These are phyloP conservation scores for Lactifluus subvellereus DNA, from an alignment of 768 basidiomycete genomes.

Conservation along the genomic window DNA sequence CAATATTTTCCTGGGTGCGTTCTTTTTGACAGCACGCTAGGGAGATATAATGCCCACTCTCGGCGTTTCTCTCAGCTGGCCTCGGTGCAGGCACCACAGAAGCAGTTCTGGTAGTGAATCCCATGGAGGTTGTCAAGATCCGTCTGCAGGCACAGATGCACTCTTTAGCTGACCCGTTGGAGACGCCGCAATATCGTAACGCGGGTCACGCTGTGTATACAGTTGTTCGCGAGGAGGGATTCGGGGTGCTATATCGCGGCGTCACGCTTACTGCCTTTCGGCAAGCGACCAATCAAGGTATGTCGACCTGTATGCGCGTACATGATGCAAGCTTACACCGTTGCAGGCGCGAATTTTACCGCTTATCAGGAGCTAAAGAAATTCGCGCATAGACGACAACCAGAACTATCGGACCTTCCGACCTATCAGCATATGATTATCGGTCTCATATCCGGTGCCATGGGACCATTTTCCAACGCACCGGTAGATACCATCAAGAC, in stretches of 20 bases:
- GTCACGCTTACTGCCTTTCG: slow-evolving; percentile 89
- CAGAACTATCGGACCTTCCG: slow-evolving; percentile 72
- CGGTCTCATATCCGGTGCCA: slow-evolving; percentile 92
- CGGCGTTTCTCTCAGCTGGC: slow-evolving; percentile 54
- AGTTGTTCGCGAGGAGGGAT: slow-evolving; percentile 89
- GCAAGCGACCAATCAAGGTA: slow-evolving; percentile 97
- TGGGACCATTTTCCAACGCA: slow-evolving; percentile 98
- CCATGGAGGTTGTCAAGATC: slow-evolving; percentile 99
- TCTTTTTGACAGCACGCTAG: background rate
- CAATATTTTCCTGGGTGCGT: slow-evolving; percentile 80
- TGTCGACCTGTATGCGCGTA: slow-evolving; percentile 3
- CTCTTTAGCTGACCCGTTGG: slow-evolving; percentile 92
- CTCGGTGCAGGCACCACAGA: slow-evolving; percentile 94
- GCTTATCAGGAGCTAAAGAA: slow-evolving; percentile 97
- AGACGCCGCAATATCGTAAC: slow-evolving; percentile 90
- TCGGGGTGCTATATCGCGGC: slow-evolving; percentile 81
- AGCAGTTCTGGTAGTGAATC: slow-evolving; percentile 90
- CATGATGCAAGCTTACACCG: background rate
- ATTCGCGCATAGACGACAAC: slow-evolving; percentile 69
- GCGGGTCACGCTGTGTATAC: slow-evolving; percentile 95
- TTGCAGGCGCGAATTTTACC: slow-evolving; percentile 88
- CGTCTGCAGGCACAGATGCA: slow-evolving; percentile 96
- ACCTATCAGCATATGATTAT: slow-evolving; percentile 95
- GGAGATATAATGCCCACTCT: background rate
- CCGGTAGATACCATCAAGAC: slow-evolving; percentile 96